Evolutionary conservation across 192 early-diverging fungal species (phyloP).

Genomic region (Backusella macrospora): DNA sequence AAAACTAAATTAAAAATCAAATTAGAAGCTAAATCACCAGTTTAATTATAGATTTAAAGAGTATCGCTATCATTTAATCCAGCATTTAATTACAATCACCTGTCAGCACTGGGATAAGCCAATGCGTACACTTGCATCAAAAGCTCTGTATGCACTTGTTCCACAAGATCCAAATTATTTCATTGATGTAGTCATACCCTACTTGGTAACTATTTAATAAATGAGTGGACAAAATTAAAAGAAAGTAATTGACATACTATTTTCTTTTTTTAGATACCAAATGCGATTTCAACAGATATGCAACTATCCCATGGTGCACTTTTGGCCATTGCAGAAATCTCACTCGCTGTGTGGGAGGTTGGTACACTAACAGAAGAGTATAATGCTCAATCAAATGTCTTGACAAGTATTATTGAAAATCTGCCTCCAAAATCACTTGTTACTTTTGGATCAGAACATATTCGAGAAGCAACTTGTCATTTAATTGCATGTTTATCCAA

Average conservation of each 20-base stretch:
- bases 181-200: constrained; percentile 54
- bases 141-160: constrained; percentile 69
- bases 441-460: constrained; percentile 65
- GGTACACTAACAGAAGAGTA: neutral
- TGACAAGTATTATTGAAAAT: constrained; percentile 41
- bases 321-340: constrained; percentile 63
- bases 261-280: constrained; percentile 44
- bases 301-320: constrained; percentile 63
- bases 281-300: constrained; percentile 49
- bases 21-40: neutral
- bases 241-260: neutral
- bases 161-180: constrained; percentile 61
- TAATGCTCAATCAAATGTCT: neutral
- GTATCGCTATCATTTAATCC: constrained; percentile 74
- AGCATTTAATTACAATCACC: constrained; percentile 68
- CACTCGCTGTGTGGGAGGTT: constrained; percentile 43
- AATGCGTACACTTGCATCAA: constrained; percentile 78
- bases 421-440: constrained; percentile 48
- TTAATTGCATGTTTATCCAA: constrained; percentile 52
- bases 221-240: neutral
- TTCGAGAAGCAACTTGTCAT: constrained; percentile 53
- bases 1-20: neutral
- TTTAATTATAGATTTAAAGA: constrained; percentile 62
- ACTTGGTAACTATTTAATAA: constrained; percentile 49
- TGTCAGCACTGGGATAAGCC: constrained; percentile 87